These are phyloP conservation scores for Rhynchospora pubera DNA, from an alignment of 176 grass and related monocot species.

Conservation along the genomic window DNA sequence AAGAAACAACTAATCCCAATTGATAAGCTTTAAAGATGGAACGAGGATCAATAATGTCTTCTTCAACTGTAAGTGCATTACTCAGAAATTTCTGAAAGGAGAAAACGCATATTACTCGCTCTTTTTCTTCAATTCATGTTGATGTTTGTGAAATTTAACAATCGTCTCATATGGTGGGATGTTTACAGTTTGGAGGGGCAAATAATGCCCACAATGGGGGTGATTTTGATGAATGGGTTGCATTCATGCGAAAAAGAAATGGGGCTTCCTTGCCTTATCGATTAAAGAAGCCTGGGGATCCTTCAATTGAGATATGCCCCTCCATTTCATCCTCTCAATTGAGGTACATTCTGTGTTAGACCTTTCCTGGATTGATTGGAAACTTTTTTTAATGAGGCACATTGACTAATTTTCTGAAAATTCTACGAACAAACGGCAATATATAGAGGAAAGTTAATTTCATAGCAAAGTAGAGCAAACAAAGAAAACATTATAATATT, in stretches of 20 bases:
- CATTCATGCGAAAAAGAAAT: conserved; percentile 41
- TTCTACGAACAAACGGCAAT: background rate
- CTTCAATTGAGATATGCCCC: background rate
- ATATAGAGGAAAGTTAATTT: background rate
- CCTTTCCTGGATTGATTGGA: background rate
- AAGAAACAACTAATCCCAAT: background rate
- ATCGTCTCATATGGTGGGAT: background rate
- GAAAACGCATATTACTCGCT: background rate
- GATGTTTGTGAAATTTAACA: background rate
- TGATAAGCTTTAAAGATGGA: background rate
- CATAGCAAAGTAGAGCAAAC: background rate
- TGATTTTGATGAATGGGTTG: conserved; percentile 60
- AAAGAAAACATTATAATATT: background rate
- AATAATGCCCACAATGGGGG: background rate
- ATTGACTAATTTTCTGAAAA: background rate
- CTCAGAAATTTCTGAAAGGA: background rate
- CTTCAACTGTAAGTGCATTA: conserved; percentile 36
- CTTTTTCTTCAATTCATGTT: background rate
- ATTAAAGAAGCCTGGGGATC: background rate
- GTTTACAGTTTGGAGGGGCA: conserved; percentile 3
- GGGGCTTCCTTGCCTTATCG: conserved; percentile 6
- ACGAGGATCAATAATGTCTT: conserved; percentile 1
- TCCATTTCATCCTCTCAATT: conserved; percentile 15
- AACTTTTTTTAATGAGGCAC: background rate
- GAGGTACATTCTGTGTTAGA: conserved; percentile 5